Evolutionary conservation across 2,329 filamentous ascomycete genomes (phyloP), one percentile per base, ranked within the genome.

Genomic region (Cercospora sp.): DNA sequence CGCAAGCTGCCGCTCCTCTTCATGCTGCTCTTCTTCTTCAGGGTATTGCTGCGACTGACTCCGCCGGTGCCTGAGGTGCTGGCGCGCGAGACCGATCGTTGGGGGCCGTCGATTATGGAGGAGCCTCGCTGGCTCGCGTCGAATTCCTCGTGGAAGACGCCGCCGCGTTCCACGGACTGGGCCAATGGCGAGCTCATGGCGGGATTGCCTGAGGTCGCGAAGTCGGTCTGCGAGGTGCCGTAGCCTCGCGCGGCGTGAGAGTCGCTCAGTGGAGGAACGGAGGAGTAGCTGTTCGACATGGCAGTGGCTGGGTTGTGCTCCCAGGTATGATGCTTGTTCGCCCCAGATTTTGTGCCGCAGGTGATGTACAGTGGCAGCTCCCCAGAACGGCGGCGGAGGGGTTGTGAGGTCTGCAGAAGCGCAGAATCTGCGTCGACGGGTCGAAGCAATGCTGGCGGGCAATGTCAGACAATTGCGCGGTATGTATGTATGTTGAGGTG

Each of bases 1-100:
- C 89, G 91, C 72, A 97, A 77, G 76, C 93, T 96, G 45, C 84
- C 86, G 68, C 85, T 88, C 75, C 91, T 87, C 72, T 90, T 90
- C 67, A 97, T 78, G 9, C 93, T 96, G 26, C 83, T 84, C 80
- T 93, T 95, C 85, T 98, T 98, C 83, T 92, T 95, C 74, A 98
- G 84, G 0, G 94, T 97, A 68, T 92, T 92, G 69, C 85, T 85
- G 66, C 88, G 85, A 81, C 79, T 86, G 76, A 84, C 75, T 73
- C 83, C 78, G 53, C 69, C 86, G 73, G 77, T 76, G 77, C 77
- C 77, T 76, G 77, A 79, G 66, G 85, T 84, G 58, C 69, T 68
- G 48, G 71, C 71, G 28, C 68, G 68, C n/a, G 89, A 91, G 69
- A 83, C 83, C 64, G 89, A 86, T 72, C 89, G 88, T 78, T 89